These are phyloP conservation scores for Lepiota brunneoincarnata DNA, from an alignment of 768 basidiomycete genomes.

Conservation along the genomic window DNA sequence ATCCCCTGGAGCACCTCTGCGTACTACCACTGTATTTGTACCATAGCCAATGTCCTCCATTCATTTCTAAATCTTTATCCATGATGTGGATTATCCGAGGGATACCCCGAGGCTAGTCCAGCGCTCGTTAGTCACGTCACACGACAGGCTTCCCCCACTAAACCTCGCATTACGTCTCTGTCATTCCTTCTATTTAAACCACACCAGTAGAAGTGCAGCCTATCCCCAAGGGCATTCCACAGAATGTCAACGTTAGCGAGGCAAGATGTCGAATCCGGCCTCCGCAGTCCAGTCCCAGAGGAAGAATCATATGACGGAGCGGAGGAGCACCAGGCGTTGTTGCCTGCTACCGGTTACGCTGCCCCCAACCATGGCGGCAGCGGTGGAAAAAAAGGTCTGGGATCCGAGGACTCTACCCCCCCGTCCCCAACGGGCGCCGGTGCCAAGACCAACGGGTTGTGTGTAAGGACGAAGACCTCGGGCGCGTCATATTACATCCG, in stretches of 20 bases:
- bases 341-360: background rate
- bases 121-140: too few relatives aligned
- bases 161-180: too few relatives aligned
- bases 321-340: slow-evolving; percentile 9
- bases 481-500: slow-evolving; percentile 1
- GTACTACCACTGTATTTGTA: too few relatives aligned
- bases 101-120: too few relatives aligned
- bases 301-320: slow-evolving; percentile 4
- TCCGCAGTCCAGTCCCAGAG: slow-evolving; percentile 1
- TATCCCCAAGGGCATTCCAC: background rate
- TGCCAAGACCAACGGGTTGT: background rate
- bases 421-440: background rate
- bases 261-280: slow-evolving; percentile 1
- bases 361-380: background rate
- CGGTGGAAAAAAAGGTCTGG: background rate
- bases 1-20: too few relatives aligned
- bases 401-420: background rate
- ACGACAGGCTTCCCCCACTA: too few relatives aligned
- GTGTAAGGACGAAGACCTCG: slow-evolving; percentile 4
- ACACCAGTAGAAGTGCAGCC: too few relatives aligned
- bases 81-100: too few relatives aligned
- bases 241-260: background rate
- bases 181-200: too few relatives aligned
- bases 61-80: too few relatives aligned
- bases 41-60: too few relatives aligned